Evolutionary conservation across 2,329 filamentous ascomycete genomes (phyloP), one percentile per base, ranked within the genome.

Genomic region (Hymenoscyphus occultus): DNA sequence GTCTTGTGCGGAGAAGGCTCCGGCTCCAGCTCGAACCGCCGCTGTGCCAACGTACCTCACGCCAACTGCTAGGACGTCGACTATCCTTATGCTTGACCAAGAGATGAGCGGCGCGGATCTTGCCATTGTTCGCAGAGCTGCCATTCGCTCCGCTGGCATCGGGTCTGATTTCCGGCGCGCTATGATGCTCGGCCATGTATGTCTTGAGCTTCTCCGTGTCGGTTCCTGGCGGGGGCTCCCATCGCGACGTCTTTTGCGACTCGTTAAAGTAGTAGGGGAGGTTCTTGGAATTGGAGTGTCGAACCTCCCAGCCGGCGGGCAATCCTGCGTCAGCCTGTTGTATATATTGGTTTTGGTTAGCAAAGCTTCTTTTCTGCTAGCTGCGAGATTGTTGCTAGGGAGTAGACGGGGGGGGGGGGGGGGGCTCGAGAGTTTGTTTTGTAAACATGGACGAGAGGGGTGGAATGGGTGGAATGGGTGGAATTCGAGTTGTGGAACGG

Each of bases 261-360:
- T 90, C 82, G 80, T 97, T 96, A 89, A 97, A 98, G 83, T 98
- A 99, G 84, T 99, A 99, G 45, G 95, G 95, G 42, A 98, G 90
- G 80, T 96, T 96, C 83, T 97, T 98, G 79, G 92, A 96, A 83
- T 97, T 96, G 78, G 92, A 97, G 81, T 96, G 92, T 78, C 95
- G 92, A 76, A 99, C 92, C 81, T 98, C 95, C 93, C 94, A 97
- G 78, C 88, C 87, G 60, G 87, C 78, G 68, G 93, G 93, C 69
- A 97, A 87, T 77, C 94, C 94, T 72, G 90, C 88, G 64, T 93
- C 90, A 75, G 85, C 80, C 87, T 90, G 72, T 28, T 22, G 48
- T n/a, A 13, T 60, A 60, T 31, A n/a, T 7, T 35, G 35, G 35
- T 2, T 48, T 56, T 42, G 16, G 64, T 70, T 62, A 72, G 68